Base-by-base conservation (phyloP, 345 rosid genomes). In the Mallotus nudiflorus region DNA sequence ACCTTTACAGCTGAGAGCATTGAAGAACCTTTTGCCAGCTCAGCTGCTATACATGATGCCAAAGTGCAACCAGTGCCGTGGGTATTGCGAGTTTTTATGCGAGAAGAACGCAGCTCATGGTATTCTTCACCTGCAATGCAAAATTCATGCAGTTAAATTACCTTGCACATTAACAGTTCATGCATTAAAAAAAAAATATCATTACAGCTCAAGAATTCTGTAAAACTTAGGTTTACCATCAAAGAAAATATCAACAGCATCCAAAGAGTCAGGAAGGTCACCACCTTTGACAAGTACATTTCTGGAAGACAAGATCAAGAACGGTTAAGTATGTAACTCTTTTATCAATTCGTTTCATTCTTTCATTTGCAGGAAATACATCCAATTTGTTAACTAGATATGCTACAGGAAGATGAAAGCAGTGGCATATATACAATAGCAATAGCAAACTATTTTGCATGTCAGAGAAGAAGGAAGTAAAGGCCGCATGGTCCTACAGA, bases 41-140 rank as follows among this genome's bases (percentile, higher is more conserved):
- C 99, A 62, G 99, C 97, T 50, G 99, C 99, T 73, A 95, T 89
- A 37, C 90, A 87, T n/a, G 99, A 95, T 46, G 97, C 99, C 87
- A 95, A 78, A 67, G 87, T 95, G 83, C 99, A 95, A 62, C 99
- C 99, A 67, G 99, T 90, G 63, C 99, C 99, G 72, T 92, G 97
- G 73, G 96, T 87, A 61, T 92, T 92, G 63, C 74, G 82, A 70
- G 97, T 95, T 73, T 77, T 77, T 74, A 92, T 68, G 44, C 99
- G 93, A 52, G 89, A 69, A 27, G 90, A 83, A 67, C 75, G 73
- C 67, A 95, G 81, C 67, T 90, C 97, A 71, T 87, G 78, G 77
- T 81, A 82, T 35, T 83, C 82, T 56, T 80, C 72, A 27, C 98
- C 97, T 94, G 82, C 27, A 52, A 65, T 83, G 80, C 19, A 42